Percentiles rank a stretch among this genome's conserved stretches.
Evolutionary conservation across 2,329 filamentous ascomycete species (phyloP).

Genomic region (Didymella exigua): DNA sequence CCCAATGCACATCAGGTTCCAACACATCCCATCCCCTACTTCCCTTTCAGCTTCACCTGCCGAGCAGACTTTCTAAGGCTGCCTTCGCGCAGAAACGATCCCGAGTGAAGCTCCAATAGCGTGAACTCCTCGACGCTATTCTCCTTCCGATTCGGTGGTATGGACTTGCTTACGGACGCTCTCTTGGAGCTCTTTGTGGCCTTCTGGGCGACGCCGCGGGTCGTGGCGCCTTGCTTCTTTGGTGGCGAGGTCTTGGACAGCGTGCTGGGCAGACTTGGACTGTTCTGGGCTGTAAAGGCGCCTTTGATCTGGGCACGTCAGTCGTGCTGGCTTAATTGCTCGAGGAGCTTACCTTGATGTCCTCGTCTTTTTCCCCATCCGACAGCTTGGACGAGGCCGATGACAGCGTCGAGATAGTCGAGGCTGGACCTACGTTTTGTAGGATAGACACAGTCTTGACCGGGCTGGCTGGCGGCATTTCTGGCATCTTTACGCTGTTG

Average conservation of each 20-base stretch:
- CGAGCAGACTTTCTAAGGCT: slow-evolving; percentile 5
- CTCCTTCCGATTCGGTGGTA: not conserved
- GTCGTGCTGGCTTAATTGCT: not conserved
- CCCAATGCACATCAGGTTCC: not conserved
- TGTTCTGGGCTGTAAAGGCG: not conserved
- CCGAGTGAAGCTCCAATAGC: slow-evolving; percentile 5
- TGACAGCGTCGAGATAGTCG: slow-evolving; percentile 2
- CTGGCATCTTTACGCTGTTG: slow-evolving; percentile 2
- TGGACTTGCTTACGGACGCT: not conserved
- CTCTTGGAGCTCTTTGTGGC: not conserved
- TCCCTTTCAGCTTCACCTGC: not conserved
- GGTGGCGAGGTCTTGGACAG: not conserved
- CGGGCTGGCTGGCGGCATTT: slow-evolving; percentile 8
- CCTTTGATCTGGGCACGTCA: not conserved
- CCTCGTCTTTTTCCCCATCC: not conserved
- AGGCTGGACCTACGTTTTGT: not conserved
- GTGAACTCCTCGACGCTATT: slow-evolving; percentile 4
- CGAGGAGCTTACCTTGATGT: not conserved
- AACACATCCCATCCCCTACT: not conserved
- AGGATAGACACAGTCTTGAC: not conserved
- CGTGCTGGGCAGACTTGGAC: not conserved
- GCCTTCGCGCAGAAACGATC: not conserved
- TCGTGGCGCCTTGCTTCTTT: not conserved
- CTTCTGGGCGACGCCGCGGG: slow-evolving; percentile 5
- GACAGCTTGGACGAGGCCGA: slow-evolving; percentile 1